Base-by-base conservation (phyloP, 306 rosid species). In the Corylus americana region DNA sequence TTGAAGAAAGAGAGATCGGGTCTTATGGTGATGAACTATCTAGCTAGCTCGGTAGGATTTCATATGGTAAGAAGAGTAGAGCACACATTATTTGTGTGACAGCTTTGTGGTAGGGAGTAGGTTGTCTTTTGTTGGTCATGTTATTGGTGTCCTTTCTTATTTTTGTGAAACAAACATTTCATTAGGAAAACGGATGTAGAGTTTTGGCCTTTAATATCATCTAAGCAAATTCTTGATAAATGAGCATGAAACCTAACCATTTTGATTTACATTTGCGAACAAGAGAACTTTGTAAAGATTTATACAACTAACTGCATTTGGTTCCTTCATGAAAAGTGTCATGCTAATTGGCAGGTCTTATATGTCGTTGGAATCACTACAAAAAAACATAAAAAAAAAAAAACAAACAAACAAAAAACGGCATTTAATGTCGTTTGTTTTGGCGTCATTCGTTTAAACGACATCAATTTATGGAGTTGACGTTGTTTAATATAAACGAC, bases 81-180 rank as follows among this genome's bases (percentile, higher is more conserved):
- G 71, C 90, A 86, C 84, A 87, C 85, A 39, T 63, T 76, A 82
- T 58, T 80, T 79, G 87, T 91, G 93, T 91, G 93, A 84, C 20
- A 29, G 17, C 37, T 49, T 70, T 68, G 58, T 25, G 89, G 89
- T 86, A 78, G 16, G 7, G 73, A 75, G 89, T 87, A 87, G 95
- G 92, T 86, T 67, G 57, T 71, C 73, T 70, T 1, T 81, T 48
- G 92, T 86, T 86, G 80, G 84, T 71, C 87, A 74, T 81, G 90
- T 61, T 79, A 31, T 63, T 77, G 18, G 87, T 85, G 50, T 85
- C 85, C 71, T 81, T 25, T 57, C 49, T 69, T 55, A 53, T 78
- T 11, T 53, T 58, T 55, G 77, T 39, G 61, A 63, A 86, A 73
- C 68, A 70, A 51, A 68, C 2, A 58, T 58, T 58, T 57, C 12